Evolutionary conservation across 1,284 basidiomycete species (phyloP).

Genomic region (Ceratobasidium sp.): DNA sequence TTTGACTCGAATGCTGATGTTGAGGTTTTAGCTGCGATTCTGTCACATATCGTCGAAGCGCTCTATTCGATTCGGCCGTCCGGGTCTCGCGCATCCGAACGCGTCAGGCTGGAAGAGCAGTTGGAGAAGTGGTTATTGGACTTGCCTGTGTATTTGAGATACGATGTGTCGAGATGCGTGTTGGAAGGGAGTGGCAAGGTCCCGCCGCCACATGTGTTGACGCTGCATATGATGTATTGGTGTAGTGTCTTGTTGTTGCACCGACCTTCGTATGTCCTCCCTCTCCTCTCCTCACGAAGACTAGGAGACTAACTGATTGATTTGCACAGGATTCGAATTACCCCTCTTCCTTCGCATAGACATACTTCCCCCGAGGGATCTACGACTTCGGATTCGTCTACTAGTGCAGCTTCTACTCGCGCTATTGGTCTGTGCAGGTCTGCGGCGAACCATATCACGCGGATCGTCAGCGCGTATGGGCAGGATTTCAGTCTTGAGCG

Average conservation of each 20-base stretch:
- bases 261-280: slow-evolving; percentile 78
- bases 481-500: slow-evolving; percentile 74
- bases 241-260: slow-evolving; percentile 82
- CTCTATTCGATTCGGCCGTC: slow-evolving; percentile 78
- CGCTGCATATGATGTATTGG: slow-evolving; percentile 90
- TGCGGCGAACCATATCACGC: slow-evolving; percentile 84
- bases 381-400: slow-evolving; percentile 25
- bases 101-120: slow-evolving; percentile 71
- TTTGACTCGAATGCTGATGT: not conserved
- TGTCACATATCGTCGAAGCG: slow-evolving; percentile 76
- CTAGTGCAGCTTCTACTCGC: slow-evolving; percentile 58
- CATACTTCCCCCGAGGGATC: slow-evolving; percentile 21
- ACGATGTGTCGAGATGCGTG: slow-evolving; percentile 49
- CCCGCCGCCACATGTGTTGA: slow-evolving; percentile 75
- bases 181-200: slow-evolving; percentile 32
- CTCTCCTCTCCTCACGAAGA: slow-evolving; percentile 34
- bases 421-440: slow-evolving; percentile 78
- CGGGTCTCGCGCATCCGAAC: slow-evolving; percentile 69
- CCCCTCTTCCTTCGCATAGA: not conserved
- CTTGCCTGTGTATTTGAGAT: slow-evolving; percentile 75
- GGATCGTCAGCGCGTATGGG: slow-evolving; percentile 69
- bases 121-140: slow-evolving; percentile 85
- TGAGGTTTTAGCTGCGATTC: slow-evolving; percentile 67
- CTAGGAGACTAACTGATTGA: slow-evolving; percentile 8
- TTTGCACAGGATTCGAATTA: slow-evolving; percentile 16